These are phyloP conservation scores for Komagataella kurtzmanii DNA, from an alignment of 805 yeast species.

Conservation along the genomic window DNA sequence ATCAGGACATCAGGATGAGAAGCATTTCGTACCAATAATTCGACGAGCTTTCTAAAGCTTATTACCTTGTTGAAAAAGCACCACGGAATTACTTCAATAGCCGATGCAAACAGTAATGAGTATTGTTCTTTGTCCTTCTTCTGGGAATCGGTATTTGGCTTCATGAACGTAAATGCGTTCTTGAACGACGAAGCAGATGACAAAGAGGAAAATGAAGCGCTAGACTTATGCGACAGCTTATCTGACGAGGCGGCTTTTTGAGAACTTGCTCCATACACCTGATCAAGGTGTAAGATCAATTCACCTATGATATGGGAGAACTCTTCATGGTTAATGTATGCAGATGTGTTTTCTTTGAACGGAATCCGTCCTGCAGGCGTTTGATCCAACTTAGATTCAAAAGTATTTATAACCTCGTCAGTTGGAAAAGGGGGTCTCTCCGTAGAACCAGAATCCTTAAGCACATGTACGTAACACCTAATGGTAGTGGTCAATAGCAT, in stretches of 20 bases:
- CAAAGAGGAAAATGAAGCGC: slow-evolving; percentile 2
- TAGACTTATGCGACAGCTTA: not conserved
- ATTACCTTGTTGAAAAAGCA: slow-evolving; percentile 33
- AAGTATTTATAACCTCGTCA: slow-evolving; percentile 23
- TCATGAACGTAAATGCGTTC: slow-evolving; percentile 18
- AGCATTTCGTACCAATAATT: slow-evolving; percentile 63
- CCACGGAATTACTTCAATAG: slow-evolving; percentile 68
- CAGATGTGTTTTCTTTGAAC: slow-evolving; percentile 28
- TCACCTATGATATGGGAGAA: slow-evolving; percentile 36
- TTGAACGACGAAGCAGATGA: slow-evolving; percentile 6
- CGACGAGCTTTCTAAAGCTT: slow-evolving; percentile 54
- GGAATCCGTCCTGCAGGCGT: slow-evolving; percentile 16
- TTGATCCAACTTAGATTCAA: slow-evolving; percentile 17
- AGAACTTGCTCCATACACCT: not conserved
- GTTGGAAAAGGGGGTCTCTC: slow-evolving; percentile 68
- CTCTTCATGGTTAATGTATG: slow-evolving; percentile 52
- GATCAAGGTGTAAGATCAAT: not conserved
- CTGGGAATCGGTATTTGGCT: slow-evolving; percentile 25
- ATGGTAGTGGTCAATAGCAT: not conserved
- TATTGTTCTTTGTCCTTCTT: slow-evolving; percentile 20
- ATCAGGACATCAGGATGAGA: slow-evolving; percentile 55
- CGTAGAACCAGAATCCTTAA: slow-evolving; percentile 43
- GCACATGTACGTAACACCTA: slow-evolving; percentile 40
- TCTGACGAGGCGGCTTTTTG: not conserved
- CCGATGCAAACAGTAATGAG: slow-evolving; percentile 51